phyloP scores from a whole-genome alignment of 2,329 filamentous ascomycete species.

The Botrytis aclada region DNA sequence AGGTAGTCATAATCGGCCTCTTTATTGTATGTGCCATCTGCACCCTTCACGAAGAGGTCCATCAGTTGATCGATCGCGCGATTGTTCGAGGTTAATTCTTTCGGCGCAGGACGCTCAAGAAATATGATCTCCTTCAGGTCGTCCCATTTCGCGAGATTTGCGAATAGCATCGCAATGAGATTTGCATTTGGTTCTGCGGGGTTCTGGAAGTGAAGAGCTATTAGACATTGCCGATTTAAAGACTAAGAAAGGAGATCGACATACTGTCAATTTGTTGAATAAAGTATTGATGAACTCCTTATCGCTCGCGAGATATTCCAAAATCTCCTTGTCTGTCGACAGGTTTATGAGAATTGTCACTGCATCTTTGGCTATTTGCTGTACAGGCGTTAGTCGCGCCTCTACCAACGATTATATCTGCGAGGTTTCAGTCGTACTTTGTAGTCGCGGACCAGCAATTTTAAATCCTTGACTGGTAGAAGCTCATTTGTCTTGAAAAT shows the following conservation, averaged over 20 bases:
- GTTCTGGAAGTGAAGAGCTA: conserved; percentile 46
- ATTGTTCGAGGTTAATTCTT: conserved; percentile 67
- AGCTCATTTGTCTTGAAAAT: conserved; percentile 83
- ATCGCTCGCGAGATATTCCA: conserved; percentile 71
- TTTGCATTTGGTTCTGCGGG: conserved; percentile 78
- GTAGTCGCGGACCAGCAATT: conserved; percentile 81
- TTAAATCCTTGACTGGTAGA: conserved; percentile 79
- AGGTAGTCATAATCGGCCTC: conserved; percentile 88
- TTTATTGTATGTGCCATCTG: conserved; percentile 78
- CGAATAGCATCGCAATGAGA: conserved; percentile 83
- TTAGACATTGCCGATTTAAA: background rate
- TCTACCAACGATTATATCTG: background rate
- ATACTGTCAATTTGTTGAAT: conserved; percentile 68
- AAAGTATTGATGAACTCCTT: conserved; percentile 76
- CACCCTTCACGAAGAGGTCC: conserved; percentile 93
- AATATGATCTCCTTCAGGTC: conserved; percentile 65
- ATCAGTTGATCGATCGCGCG: conserved; percentile 84
- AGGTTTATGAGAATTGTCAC: conserved; percentile 88
- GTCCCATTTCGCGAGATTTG: conserved; percentile 84
- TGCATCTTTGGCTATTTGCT: conserved; percentile 91
- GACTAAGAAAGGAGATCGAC: conserved; percentile 47
- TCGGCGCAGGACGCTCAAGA: conserved; percentile 65
- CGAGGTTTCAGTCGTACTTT: conserved; percentile 52
- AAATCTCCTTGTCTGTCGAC: conserved; percentile 70
- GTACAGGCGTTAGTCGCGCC: conserved; percentile 22